Percentiles rank a stretch among this genome's conserved stretches.
These are phyloP conservation scores for Talaromyces sp. DNA, from an alignment of 2,329 filamentous ascomycete genomes.

Conservation along the genomic window DNA sequence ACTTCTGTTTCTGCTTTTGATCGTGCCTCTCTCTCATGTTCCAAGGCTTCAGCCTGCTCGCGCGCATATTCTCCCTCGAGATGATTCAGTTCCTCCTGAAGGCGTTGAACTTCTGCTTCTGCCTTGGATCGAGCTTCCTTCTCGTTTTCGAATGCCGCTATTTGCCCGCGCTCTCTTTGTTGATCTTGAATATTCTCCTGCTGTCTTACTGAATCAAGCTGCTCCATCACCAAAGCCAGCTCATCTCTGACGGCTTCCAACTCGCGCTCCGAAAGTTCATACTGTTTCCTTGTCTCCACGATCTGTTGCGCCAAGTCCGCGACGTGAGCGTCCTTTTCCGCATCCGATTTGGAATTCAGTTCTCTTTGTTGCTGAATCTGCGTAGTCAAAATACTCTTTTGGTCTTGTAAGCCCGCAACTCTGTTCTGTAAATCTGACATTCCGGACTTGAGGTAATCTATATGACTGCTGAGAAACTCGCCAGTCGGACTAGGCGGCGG, in stretches of 20 bases:
- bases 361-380: conserved; percentile 96
- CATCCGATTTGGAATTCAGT: conserved; percentile 81
- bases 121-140: conserved; percentile 29
- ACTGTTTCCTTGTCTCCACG: conserved; percentile 62
- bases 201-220: conserved; percentile 42
- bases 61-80: conserved; percentile 64
- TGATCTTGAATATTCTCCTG: conserved; percentile 34
- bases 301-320: conserved; percentile 46
- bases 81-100: conserved; percentile 49
- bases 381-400: conserved; percentile 82
- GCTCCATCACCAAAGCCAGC: conserved; percentile 40
- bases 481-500: conserved; percentile 58
- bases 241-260: conserved; percentile 39
- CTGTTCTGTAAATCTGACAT: conserved; percentile 76
- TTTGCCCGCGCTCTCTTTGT: conserved; percentile 31
- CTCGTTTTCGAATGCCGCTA: conserved; percentile 28
- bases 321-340: conserved; percentile 50
- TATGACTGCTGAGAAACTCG: conserved; percentile 62
- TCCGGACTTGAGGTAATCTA: conserved; percentile 72
- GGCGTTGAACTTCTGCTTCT: conserved; percentile 31
- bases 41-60: conserved; percentile 41
- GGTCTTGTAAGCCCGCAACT: conserved; percentile 74
- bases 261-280: conserved; percentile 53
- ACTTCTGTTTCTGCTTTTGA: conserved; percentile 26
- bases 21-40: conserved; percentile 15